Conservation (phyloP, 495 filamentous ascomycete species). For the Amphirosellinia nigrospora region DNA sequence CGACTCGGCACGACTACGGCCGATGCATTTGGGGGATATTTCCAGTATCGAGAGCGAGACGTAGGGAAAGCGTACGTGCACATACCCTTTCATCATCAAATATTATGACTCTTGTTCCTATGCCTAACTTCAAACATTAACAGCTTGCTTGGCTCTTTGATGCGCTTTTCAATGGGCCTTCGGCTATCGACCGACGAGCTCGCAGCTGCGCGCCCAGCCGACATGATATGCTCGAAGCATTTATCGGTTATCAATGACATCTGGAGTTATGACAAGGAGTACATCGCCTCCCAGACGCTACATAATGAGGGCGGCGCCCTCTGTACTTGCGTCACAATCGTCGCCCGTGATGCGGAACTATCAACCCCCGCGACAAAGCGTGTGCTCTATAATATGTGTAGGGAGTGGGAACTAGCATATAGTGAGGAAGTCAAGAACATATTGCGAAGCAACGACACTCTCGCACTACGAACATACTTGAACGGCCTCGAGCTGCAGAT, state of each 20-base stretch:
- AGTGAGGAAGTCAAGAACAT: constrained; percentile 28
- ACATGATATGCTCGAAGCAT: constrained; percentile 43
- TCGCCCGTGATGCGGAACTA: constrained; percentile 37
- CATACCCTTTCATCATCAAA: background rate
- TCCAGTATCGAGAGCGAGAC: constrained; percentile 44
- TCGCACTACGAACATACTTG: constrained; percentile 33
- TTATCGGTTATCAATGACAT: constrained; percentile 51
- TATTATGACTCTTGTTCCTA: background rate
- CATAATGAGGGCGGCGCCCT: constrained; percentile 36
- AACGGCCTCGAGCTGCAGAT: constrained; percentile 48
- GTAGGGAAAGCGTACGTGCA: constrained; percentile 41
- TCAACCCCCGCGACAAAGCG: constrained; percentile 33
- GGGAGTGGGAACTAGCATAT: constrained; percentile 42
- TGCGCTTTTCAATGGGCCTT: constrained; percentile 49
- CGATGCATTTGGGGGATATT: constrained; percentile 37
- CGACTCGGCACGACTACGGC: constrained; percentile 23
- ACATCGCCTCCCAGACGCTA: background rate
- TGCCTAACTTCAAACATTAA: background rate
- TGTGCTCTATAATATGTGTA: constrained; percentile 41
- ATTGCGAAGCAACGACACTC: constrained; percentile 16
- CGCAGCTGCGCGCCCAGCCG: constrained; percentile 30
- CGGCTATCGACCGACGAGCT: constrained; percentile 33
- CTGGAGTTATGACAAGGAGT: constrained; percentile 49
- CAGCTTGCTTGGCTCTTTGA: constrained; percentile 45
- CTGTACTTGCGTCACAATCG: constrained; percentile 36